Evolutionary conservation across 108 stramenopile species (phyloP).

Genomic region (Cyclostephanos tholiformis): DNA sequence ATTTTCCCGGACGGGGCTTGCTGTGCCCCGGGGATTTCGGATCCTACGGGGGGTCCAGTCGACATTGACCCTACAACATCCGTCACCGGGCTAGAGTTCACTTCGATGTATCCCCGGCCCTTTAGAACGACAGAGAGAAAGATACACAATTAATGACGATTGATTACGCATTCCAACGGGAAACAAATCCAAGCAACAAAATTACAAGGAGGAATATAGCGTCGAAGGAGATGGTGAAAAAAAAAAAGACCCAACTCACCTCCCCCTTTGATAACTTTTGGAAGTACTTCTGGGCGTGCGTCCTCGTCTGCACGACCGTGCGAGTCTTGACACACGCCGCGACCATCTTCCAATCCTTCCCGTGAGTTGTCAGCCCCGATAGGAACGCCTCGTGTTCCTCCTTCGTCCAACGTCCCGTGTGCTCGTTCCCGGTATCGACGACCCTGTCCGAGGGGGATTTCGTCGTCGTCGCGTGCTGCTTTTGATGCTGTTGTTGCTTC

Average conservation of each 20-base stretch:
- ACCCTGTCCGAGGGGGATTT: no score
- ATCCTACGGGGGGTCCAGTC: slow-evolving; percentile 2
- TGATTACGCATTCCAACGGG: no score
- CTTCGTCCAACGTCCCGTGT: slow-evolving; percentile 87
- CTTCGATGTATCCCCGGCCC: slow-evolving; percentile 11
- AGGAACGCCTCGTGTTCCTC: slow-evolving; percentile 94
- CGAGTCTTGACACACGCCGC: slow-evolving; percentile 91
- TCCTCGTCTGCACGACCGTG: slow-evolving; percentile 97
- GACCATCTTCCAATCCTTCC: slow-evolving; percentile 96
- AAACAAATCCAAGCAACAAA: not conserved
- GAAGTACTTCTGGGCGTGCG: slow-evolving; percentile 99
- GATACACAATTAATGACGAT: no score
- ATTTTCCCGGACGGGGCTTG: slow-evolving; percentile 14
- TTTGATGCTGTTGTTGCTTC: no score
- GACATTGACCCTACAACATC: not conserved
- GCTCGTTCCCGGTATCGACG: slow-evolving; percentile 85
- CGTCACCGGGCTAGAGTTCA: not conserved
- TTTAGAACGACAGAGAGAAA: not conserved
- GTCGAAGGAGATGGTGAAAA: no score
- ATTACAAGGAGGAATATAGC: not conserved
- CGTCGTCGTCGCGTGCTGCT: no score
- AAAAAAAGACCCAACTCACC: slow-evolving; percentile 13
- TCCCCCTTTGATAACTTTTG: slow-evolving; percentile 91
- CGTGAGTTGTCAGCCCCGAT: slow-evolving; percentile 82
- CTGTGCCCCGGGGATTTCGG: slow-evolving; percentile 4